Base-by-base conservation (phyloP, 2,329 filamentous ascomycete genomes). In the Colletotrichum theobromicola region DNA sequence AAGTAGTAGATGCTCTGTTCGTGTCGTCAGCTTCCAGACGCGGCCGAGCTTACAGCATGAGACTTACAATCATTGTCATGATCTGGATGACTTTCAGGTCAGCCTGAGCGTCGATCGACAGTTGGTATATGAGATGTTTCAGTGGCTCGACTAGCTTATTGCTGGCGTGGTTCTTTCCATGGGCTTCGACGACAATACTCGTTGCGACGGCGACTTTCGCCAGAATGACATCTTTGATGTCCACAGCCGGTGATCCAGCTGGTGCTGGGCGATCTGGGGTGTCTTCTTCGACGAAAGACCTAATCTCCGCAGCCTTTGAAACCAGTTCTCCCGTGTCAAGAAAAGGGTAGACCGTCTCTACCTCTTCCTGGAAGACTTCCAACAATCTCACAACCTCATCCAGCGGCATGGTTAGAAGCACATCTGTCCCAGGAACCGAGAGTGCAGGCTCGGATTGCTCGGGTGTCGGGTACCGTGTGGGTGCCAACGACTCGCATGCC, bases 1-100 rank as follows among this genome's bases (percentile, higher is more conserved):
- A 86, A 86, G 71, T 85, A 83, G 74, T 85, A 85, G 4, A 84
- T 85, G 69, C 83, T 84, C 83, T 84, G 50, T 7, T 28, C 42
- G 13, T 6, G 7, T 7, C 1, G 26, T 65, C 6, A 64, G 37
- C 12, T 28, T 46, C 1, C 2, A n/a, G 1, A 13, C 2, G 16
- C 7, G 26, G 24, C 28, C 28, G 8, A 30, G 1, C 0, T n/a
- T 28, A 4, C 7, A 26, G 7, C 2, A 28, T 4, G 5, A 16
- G 2, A 26, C 78, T 68, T 72, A 83, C 79, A 57, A 84, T 78
- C 68, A 82, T 80, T 0, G 79, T 77, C 5, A 83, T 67, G 0
- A 83, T 77, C 8, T 84, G 83, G 4, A 84, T 76, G 12, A 82
- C 81, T 18, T 81, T 80, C 4, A 85, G 70, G 1, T 82, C 80